Conservation (phyloP, 225 moss, liverwort and hornwort species). For the Marchantia polymorpha region DNA sequence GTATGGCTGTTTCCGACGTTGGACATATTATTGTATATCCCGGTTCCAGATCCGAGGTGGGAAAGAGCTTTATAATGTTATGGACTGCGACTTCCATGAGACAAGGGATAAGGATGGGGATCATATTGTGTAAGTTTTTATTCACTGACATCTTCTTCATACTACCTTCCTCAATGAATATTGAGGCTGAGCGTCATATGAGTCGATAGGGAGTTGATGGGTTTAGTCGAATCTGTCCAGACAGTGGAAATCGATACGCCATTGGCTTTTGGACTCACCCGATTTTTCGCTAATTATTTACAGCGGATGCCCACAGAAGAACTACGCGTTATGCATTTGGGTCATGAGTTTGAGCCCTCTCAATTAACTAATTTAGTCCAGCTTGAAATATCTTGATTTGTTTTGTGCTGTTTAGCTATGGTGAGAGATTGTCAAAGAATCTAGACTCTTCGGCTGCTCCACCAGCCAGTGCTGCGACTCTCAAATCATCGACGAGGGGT, state of each 20-base stretch:
- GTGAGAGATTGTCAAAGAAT: constrained; percentile 23
- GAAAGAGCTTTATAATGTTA: constrained; percentile 34
- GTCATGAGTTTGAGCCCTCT: no score
- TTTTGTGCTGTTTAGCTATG: constrained; percentile 17
- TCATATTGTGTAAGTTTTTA: constrained; percentile 28
- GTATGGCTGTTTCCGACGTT: constrained; percentile 37
- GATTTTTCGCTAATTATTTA: no score
- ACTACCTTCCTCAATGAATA: neutral
- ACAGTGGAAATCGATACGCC: no score
- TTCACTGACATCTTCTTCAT: neutral
- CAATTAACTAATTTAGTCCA: neutral
- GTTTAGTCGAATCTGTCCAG: neutral
- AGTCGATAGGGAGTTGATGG: neutral
- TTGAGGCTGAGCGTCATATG: neutral
- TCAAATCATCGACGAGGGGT: neutral
- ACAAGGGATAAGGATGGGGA: constrained; percentile 23
- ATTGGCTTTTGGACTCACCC: no score
- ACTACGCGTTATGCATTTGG: no score
- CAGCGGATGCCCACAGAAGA: no score
- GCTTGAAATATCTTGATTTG: neutral
- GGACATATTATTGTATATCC: constrained; percentile 34
- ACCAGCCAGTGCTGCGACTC: constrained; percentile 1
- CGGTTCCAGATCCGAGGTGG: constrained; percentile 28
- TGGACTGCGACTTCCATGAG: constrained; percentile 33
- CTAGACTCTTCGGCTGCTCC: neutral